Evolutionary conservation across 176 grass and related monocot species (phyloP), one percentile per base, ranked within the genome.

Genomic region (Hsuehochloa calcarea): DNA sequence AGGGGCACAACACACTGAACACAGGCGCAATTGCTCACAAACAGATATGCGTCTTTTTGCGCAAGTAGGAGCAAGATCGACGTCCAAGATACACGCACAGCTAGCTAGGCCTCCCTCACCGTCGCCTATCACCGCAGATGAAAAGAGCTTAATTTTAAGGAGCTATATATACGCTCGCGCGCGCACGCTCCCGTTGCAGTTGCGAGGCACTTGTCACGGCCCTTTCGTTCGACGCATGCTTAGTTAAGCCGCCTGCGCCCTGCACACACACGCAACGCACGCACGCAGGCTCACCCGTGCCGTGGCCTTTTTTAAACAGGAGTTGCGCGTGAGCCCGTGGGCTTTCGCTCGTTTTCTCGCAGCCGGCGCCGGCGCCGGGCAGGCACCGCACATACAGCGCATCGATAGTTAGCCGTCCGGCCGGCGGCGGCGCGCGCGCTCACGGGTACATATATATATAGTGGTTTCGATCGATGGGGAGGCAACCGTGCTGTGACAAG

Each of bases 401-500:
- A 3, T 43, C 25, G 34, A 67, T 19, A 67, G 63, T 31, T 37
- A 10, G 8, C 29, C 65, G 65, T 17, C 64, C 14, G 23, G 39
- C 35, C 65, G 65, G 65, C 65, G 65, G 4, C 65, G 65, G 3
- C 37, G 35, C 35, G 17, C 31, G 19, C 10, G 35, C 13, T 65
- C 25, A 63, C 60, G 25, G 56, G 0, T n/a, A 23, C 12, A 23
- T 25, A 26, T 10, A 12, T n/a, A n/a, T n/a, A 26, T 10, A 12
- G n/a, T 12, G n/a, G 10, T 61, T 8, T 16, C 44, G 44, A 10
- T 4, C 45, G 47, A 97, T 97, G 94, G 94, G 91, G 23, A 82
- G 94, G 83, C 92, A 97, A 83, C 94, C 94, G n/a, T 97, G 94
- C 86, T 97, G 94, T 38, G 92, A 97, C 70, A 97, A 94, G 79